phyloP scores from a whole-genome alignment of 2,329 filamentous ascomycete genomes.

The Rhynchosporium agropyri region DNA sequence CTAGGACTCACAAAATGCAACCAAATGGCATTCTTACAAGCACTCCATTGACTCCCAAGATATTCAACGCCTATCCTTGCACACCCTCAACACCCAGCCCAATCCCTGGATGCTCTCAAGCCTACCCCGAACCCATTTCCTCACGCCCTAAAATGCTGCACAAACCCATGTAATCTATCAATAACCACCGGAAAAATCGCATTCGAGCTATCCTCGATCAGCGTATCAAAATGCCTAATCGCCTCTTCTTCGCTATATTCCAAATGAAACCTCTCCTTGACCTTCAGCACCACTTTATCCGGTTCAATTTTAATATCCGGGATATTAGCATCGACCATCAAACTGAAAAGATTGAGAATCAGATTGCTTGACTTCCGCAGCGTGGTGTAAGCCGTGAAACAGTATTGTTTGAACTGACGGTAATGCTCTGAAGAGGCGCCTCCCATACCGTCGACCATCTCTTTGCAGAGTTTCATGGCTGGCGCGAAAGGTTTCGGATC shows the following conservation, averaged over 20 bases:
- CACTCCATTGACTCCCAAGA: no score
- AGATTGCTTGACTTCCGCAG: conserved; percentile 87
- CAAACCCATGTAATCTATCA: conserved; percentile 90
- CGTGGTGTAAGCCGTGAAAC: conserved; percentile 91
- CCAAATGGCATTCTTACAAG: no score
- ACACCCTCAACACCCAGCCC: not conserved
- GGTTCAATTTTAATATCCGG: conserved; percentile 91
- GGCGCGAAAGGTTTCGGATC: conserved; percentile 98
- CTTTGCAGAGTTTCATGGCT: conserved; percentile 93
- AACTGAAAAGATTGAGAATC: conserved; percentile 90
- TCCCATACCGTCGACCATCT: conserved; percentile 99
- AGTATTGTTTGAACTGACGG: conserved; percentile 89
- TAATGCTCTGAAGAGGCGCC: conserved; percentile 81
- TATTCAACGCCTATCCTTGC: not conserved
- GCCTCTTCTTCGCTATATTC: conserved; percentile 93
- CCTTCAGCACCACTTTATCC: conserved; percentile 92
- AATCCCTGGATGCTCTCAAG: not conserved
- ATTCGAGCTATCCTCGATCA: conserved; percentile 89
- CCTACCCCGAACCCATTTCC: not conserved
- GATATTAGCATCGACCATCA: conserved; percentile 98
- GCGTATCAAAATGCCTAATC: conserved; percentile 79
- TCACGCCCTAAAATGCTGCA: conserved; percentile 85
- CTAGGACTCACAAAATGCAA: no score
- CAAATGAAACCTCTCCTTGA: conserved; percentile 90
- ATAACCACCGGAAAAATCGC: conserved; percentile 92